phyloP scores from a whole-genome alignment of 805 yeast species.

The Zygosaccharomyces rouxii region DNA sequence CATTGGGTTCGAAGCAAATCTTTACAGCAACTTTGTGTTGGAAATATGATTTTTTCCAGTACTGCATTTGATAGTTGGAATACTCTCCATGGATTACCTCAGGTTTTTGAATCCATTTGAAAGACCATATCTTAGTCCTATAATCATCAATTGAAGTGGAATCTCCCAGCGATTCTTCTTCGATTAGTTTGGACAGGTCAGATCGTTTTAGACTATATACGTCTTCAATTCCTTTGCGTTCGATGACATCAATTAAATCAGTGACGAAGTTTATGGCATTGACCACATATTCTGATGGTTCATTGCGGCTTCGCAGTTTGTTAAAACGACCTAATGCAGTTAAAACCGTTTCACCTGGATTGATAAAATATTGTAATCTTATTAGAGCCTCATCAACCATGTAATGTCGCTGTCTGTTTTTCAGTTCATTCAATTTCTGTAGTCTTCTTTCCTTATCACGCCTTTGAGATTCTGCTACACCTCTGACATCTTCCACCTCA shows the following conservation, averaged over 20 bases:
- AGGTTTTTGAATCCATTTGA: slow-evolving; percentile 38
- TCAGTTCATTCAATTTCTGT: slow-evolving; percentile 24
- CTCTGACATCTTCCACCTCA: slow-evolving; percentile 15
- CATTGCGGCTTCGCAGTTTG: slow-evolving; percentile 21
- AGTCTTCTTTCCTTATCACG: slow-evolving; percentile 10
- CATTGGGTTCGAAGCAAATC: slow-evolving; percentile 25
- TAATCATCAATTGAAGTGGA: slow-evolving; percentile 18
- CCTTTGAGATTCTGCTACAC: slow-evolving; percentile 14
- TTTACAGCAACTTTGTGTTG: slow-evolving; percentile 42
- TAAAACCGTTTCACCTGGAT: slow-evolving; percentile 46
- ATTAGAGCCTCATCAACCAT: slow-evolving; percentile 35
- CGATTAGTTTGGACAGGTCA: slow-evolving; percentile 32
- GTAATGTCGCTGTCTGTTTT: slow-evolving; percentile 16
- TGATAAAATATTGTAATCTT: slow-evolving; percentile 31
- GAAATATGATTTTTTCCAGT: slow-evolving; percentile 51
- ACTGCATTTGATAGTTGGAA: slow-evolving; percentile 50
- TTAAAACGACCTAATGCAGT: slow-evolving; percentile 43
- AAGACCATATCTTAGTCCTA: slow-evolving; percentile 38
- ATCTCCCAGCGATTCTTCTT: slow-evolving; percentile 29
- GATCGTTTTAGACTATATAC: slow-evolving; percentile 44
- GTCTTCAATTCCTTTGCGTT: slow-evolving; percentile 38
- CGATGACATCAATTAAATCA: slow-evolving; percentile 41
- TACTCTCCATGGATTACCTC: slow-evolving; percentile 44
- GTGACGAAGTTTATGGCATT: slow-evolving; percentile 38
- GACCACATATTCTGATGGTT: slow-evolving; percentile 17